A percentile compares a stretch with the other conserved stretches of the same genome.
Conservation (phyloP, 495 filamentous ascomycete genomes). For the Aspergillus panamensis region DNA sequence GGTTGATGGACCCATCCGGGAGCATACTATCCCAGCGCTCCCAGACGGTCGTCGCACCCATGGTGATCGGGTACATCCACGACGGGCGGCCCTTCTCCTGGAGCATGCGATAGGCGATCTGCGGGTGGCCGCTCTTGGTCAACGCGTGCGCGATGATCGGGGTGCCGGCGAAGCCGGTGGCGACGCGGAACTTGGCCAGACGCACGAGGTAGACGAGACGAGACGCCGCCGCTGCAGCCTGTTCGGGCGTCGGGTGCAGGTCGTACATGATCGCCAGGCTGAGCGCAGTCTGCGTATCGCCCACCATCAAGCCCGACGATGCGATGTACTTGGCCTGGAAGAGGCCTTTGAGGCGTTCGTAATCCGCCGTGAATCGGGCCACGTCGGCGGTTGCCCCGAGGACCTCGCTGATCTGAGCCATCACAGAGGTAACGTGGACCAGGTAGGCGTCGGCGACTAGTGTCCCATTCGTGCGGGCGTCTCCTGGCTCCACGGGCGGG, state of each 20-base stretch:
- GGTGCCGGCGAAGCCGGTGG: slow-evolving; percentile 55
- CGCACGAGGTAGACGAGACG: slow-evolving; percentile 38
- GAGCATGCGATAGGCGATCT: slow-evolving; percentile 39
- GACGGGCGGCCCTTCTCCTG: slow-evolving; percentile 41
- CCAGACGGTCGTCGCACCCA: slow-evolving; percentile 54
- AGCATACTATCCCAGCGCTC: slow-evolving; percentile 57
- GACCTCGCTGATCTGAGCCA: slow-evolving; percentile 23
- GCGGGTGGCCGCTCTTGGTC: slow-evolving; percentile 31
- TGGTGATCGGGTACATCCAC: slow-evolving; percentile 52
- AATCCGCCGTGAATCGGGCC: slow-evolving; percentile 30
- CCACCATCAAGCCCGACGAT: slow-evolving; percentile 34
- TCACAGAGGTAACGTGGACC: slow-evolving; percentile 39
- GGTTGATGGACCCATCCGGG: slow-evolving; percentile 50
- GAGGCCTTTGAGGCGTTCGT: not conserved
- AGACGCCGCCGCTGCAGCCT: slow-evolving; percentile 30
- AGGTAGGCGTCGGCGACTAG: slow-evolving; percentile 54
- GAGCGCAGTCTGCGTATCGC: slow-evolving; percentile 49
- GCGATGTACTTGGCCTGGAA: slow-evolving; percentile 48
- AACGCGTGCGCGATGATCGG: slow-evolving; percentile 47
- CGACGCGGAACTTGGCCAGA: slow-evolving; percentile 41
- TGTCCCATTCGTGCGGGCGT: slow-evolving; percentile 39
- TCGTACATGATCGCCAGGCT: slow-evolving; percentile 44
- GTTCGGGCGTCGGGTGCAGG: slow-evolving; percentile 33
- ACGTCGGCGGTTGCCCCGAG: slow-evolving; percentile 30
- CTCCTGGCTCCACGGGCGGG: slow-evolving; percentile 41